A percentile compares a stretch with the other conserved stretches of the same genome.
Evolutionary conservation across 371 early-diverging fungal genomes (phyloP).

Genomic region (Mortierella sp.): DNA sequence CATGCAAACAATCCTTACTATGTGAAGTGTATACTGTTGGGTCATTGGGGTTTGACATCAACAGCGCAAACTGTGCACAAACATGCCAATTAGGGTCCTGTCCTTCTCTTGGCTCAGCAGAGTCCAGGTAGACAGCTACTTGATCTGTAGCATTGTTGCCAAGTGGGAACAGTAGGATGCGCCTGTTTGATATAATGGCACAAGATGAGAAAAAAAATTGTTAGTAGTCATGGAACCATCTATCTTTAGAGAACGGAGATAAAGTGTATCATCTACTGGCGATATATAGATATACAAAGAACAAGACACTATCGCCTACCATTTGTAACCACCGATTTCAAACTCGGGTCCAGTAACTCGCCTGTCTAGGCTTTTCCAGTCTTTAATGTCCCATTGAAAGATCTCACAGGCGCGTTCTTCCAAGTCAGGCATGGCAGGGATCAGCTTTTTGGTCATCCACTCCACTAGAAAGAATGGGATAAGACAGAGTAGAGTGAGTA

Average conservation of each 20-base stretch:
- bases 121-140: conserved; percentile 88
- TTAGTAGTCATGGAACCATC: not conserved
- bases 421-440: conserved; percentile 55
- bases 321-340: conserved; percentile 70
- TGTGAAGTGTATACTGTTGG: conserved; percentile 73
- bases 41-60: conserved; percentile 83
- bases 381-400: conserved; percentile 70
- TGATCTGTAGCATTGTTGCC: conserved; percentile 84
- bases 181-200: conserved; percentile 62
- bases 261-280: not conserved
- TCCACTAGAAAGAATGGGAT: conserved; percentile 25
- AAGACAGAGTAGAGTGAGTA: not conserved
- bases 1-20: conserved; percentile 61
- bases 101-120: conserved; percentile 74
- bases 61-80: conserved; percentile 91
- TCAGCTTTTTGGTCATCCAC: conserved; percentile 47
- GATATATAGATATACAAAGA: not conserved
- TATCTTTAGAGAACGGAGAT: not conserved
- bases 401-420: conserved; percentile 65
- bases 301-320: conserved; percentile 56
- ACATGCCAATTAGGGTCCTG: conserved; percentile 79
- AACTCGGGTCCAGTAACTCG: conserved; percentile 70
- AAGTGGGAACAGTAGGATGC: conserved; percentile 89
- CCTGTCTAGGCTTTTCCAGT: conserved; percentile 66
- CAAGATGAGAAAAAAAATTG: not conserved